These are phyloP conservation scores for Pistacia atlantica DNA, from an alignment of 345 rosid species.

Conservation along the genomic window DNA sequence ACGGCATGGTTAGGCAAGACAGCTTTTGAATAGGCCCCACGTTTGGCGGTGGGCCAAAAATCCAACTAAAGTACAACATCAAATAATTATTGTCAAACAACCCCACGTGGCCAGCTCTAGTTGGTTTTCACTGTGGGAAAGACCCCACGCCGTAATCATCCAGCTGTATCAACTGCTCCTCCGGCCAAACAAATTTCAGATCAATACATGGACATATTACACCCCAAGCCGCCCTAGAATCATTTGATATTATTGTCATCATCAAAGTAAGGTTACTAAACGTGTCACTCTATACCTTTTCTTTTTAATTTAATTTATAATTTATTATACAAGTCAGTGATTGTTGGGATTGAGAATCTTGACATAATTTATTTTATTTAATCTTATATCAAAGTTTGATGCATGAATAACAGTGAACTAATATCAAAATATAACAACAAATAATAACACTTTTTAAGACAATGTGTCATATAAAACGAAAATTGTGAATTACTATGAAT, in stretches of 20 bases:
- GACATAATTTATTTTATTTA: too few species aligned
- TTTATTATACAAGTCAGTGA: too few species aligned
- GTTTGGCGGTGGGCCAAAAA: constrained; percentile 1
- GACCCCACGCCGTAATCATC: constrained; percentile 35
- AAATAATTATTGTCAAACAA: constrained; percentile 3
- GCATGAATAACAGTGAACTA: too few species aligned
- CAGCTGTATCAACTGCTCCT: constrained; percentile 43
- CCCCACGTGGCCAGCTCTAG: constrained; percentile 26
- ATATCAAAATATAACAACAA: too few species aligned
- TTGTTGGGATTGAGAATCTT: too few species aligned
- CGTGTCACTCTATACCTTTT: neutral
- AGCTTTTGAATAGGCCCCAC: neutral
- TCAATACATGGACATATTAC: neutral
- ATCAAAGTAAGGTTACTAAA: neutral
- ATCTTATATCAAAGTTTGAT: too few species aligned
- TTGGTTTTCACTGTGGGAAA: constrained; percentile 22
- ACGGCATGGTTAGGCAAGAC: neutral
- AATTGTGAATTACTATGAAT: too few species aligned
- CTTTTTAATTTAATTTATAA: neutral
- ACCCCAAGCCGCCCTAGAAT: neutral
- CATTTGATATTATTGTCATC: neutral
- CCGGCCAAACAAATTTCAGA: neutral
- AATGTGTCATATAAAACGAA: too few species aligned
- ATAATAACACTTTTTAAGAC: too few species aligned
- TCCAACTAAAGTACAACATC: neutral